These are phyloP conservation scores for Nakaseomyces nivariensis DNA, from an alignment of 1,139 yeast genomes.

Conservation along the genomic window DNA sequence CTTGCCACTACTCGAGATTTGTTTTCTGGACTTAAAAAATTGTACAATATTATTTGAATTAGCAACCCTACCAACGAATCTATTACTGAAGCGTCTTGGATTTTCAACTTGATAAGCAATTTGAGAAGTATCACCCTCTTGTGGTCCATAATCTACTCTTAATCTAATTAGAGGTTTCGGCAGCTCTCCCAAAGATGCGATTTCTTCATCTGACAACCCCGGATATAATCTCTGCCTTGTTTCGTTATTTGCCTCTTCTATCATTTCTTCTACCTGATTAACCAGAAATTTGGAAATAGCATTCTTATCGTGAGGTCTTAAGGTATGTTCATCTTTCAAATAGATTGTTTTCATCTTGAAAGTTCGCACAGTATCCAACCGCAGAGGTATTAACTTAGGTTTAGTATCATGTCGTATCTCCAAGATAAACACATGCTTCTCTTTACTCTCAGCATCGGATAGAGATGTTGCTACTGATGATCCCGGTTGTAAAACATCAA, in stretches of 20 bases:
- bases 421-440: conserved; percentile 65
- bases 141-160: conserved; percentile 77
- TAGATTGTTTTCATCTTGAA: conserved; percentile 63
- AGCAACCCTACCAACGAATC: conserved; percentile 87
- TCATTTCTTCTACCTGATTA: conserved; percentile 55
- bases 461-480: conserved; percentile 90
- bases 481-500: conserved; percentile 85
- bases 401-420: conserved; percentile 45
- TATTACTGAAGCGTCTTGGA: conserved; percentile 76
- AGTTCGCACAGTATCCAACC: conserved; percentile 69
- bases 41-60: conserved; percentile 78
- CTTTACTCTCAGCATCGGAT: conserved; percentile 72
- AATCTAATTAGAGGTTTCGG: conserved; percentile 77
- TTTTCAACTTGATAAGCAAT: conserved; percentile 81
- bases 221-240: conserved; percentile 34
- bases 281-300: conserved; percentile 55
- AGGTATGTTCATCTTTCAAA: conserved; percentile 41
- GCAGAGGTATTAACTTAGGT: conserved; percentile 55
- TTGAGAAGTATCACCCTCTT: conserved; percentile 12
- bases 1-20: conserved; percentile 19
- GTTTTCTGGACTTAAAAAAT: conserved; percentile 42
- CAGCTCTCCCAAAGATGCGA: conserved; percentile 17
- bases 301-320: conserved; percentile 56
- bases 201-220: conserved; percentile 21
- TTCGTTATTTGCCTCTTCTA: conserved; percentile 45